Base-by-base conservation (phyloP, 1,139 yeast species). In the Suhomyces taliae region DNA sequence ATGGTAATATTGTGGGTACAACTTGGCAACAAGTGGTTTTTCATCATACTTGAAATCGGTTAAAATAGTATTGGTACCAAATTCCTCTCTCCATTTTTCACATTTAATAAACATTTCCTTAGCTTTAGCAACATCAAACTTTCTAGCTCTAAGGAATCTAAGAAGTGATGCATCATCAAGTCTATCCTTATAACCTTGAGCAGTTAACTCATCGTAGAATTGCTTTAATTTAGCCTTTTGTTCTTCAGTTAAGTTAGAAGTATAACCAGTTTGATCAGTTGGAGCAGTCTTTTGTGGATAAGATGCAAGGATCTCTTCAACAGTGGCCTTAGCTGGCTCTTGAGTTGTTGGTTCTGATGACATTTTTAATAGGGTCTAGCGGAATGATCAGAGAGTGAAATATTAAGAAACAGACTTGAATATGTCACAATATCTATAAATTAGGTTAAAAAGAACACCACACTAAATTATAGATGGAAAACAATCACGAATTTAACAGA, bases 1-100 rank as follows among this genome's bases (percentile, higher is more conserved):
- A 75, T 93, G 98, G 71, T 93, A 93, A 72, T 91, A 93, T 71
- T 91, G 97, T 32, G 99, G 99, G 68, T 93, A 93, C 71, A 78
- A 86, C 65, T 82, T 79, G 53, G 96, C 97, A 53, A 91, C 97
- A 52, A 83, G 69, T 29, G 95, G 87, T 74, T 93, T 93, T 74
- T 93, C 99, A 27, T 81, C 82, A 72, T 93, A 93, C 54, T 87
- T 83, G 78, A 93, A 93, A 65, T 90, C 97, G 57, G 79, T 74
- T 63, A 93, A 76, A 56, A 93, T 87, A 50, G 93, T 88, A 69
- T 93, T 87, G 43, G 90, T 82, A 50, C 97, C 97, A 59, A 79
- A 90, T 52, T 85, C 89, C 60, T 79, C 72, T 66, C 99, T 83
- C 99, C 99, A 93, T 53, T 81, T 81, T 70, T 93, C 99, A 71